A percentile compares a stretch with the other conserved stretches of the same genome.
phyloP scores from a whole-genome alignment of 805 yeast genomes.

The Wickerhamiella occidentalis region DNA sequence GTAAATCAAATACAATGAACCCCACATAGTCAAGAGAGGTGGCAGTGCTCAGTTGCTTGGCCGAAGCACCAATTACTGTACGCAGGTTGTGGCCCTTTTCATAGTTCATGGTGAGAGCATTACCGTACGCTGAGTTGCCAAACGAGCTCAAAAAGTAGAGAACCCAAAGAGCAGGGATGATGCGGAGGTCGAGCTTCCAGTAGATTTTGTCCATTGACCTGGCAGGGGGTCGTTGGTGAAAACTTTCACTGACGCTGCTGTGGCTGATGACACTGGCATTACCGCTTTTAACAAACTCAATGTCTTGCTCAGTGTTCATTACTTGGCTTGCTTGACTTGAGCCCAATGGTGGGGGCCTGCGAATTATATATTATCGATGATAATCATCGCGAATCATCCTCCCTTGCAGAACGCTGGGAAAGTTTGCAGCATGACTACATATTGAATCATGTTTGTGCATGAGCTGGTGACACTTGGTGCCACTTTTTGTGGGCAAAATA shows the following conservation, averaged over 20 bases:
- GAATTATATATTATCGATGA: neutral
- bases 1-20: constrained; percentile 71
- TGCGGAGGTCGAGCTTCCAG: constrained; percentile 52
- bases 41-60: constrained; percentile 57
- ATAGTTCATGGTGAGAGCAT: constrained; percentile 66
- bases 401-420: neutral
- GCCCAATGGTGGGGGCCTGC: neutral
- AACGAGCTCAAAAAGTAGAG: constrained; percentile 68
- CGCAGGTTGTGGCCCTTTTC: constrained; percentile 48
- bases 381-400: constrained; percentile 2
- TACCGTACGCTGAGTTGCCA: constrained; percentile 66
- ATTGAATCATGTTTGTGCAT: neutral
- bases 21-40: constrained; percentile 76
- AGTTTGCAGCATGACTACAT: neutral
- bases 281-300: constrained; percentile 8
- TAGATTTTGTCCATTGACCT: constrained; percentile 28
- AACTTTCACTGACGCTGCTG: constrained; percentile 1
- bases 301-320: neutral
- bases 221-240: neutral
- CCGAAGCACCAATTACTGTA: constrained; percentile 38
- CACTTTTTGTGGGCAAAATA: neutral
- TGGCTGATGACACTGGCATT: too few relatives aligned
- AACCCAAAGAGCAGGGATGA: constrained; percentile 74
- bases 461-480: neutral
- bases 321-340: neutral